These are phyloP conservation scores for Leptographium wingfieldii DNA, from an alignment of 2,329 filamentous ascomycete species.

Conservation along the genomic window DNA sequence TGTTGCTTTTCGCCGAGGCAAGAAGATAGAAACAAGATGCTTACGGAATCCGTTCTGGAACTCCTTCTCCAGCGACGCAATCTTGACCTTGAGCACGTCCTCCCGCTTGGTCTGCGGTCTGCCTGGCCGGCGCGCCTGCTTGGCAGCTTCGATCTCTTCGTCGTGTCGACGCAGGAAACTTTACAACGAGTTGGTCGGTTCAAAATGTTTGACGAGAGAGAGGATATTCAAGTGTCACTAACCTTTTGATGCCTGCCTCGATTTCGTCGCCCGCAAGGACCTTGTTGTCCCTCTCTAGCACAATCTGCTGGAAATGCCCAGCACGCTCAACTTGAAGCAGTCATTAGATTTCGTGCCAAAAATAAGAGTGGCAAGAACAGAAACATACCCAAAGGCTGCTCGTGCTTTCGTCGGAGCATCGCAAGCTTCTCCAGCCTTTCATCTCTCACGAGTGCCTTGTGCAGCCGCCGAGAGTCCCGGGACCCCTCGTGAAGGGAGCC, in stretches of 20 bases:
- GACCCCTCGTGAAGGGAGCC: constrained; percentile 77
- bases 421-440: constrained; percentile 66
- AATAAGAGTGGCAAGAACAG: not conserved
- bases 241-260: constrained; percentile 51
- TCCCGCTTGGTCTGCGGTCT: constrained; percentile 67
- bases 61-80: constrained; percentile 62
- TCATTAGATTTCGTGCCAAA: not conserved
- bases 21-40: constrained; percentile 17
- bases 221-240: constrained; percentile 18
- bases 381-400: constrained; percentile 56
- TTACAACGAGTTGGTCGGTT: not conserved
- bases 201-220: not conserved
- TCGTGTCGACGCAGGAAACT: constrained; percentile 58
- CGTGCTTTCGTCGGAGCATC: constrained; percentile 56
- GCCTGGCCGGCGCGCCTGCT: constrained; percentile 61
- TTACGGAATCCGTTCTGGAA: constrained; percentile 70
- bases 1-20: not conserved
- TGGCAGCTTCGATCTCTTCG: constrained; percentile 53
- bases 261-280: constrained; percentile 43
- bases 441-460: constrained; percentile 68
- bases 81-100: constrained; percentile 61
- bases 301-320: constrained; percentile 37
- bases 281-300: constrained; percentile 37
- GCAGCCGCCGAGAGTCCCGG: constrained; percentile 69
- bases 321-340: constrained; percentile 9